A percentile compares a stretch with the other conserved stretches of the same genome.
phyloP scores from a whole-genome alignment of 495 filamentous ascomycete genomes.

The Penicillium riverlandense region DNA sequence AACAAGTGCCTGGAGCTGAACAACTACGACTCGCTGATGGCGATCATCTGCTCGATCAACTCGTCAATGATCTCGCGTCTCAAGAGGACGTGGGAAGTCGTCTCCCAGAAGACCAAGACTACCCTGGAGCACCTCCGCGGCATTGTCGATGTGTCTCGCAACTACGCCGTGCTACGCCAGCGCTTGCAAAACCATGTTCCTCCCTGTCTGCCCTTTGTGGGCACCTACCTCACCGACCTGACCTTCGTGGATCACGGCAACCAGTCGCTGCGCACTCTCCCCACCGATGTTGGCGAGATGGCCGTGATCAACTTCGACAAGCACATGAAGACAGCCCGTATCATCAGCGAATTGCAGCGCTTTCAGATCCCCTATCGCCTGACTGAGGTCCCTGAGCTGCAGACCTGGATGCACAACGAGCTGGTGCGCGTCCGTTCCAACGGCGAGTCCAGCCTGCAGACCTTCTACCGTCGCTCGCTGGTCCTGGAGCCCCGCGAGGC shows the following conservation, averaged over 20 bases:
- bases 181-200: constrained; percentile 83
- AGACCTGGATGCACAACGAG: constrained; percentile 87
- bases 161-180: constrained; percentile 84
- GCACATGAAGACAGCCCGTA: constrained; percentile 85
- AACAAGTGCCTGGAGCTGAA: constrained; percentile 79
- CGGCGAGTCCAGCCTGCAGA: constrained; percentile 72
- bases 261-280: constrained; percentile 49
- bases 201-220: constrained; percentile 93
- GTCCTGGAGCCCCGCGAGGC: constrained; percentile 77
- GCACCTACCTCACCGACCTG: constrained; percentile 85
- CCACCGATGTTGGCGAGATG: constrained; percentile 50
- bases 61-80: constrained; percentile 88
- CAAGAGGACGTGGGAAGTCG: constrained; percentile 86
- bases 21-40: constrained; percentile 96
- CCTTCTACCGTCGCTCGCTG: constrained; percentile 77
- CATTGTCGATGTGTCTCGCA: constrained; percentile 82
- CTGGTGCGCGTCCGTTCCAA: constrained; percentile 72
- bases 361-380: constrained; percentile 96
- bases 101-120: constrained; percentile 78
- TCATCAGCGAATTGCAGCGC: constrained; percentile 90
- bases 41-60: constrained; percentile 89
- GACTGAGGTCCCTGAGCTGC: constrained; percentile 77
- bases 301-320: constrained; percentile 98
- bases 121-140: constrained; percentile 68
- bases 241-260: constrained; percentile 85